Conservation (phyloP, 2,329 filamentous ascomycete species). For the Pseudogymnoascus verrucosus region DNA sequence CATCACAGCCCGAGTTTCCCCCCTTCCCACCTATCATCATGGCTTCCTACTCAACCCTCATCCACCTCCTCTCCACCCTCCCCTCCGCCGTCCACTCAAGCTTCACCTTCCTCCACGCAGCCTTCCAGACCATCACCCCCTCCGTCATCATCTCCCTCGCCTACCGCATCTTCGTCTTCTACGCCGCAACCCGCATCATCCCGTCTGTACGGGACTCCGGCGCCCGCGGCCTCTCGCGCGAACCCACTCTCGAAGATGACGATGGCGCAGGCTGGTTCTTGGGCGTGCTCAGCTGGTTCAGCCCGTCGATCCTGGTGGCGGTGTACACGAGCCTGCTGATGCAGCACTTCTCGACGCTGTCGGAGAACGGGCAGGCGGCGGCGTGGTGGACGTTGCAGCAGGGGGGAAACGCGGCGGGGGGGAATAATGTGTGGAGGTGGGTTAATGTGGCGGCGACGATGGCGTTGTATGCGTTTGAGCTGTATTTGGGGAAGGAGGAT, state of each 20-base stretch:
- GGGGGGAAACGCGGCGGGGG: conserved; percentile 72
- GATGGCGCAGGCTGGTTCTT: conserved; percentile 75
- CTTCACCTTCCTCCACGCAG: conserved; percentile 79
- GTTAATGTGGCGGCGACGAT: conserved; percentile 85
- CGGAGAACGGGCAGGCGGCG: conserved; percentile 52
- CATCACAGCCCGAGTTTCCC: conserved; percentile 72
- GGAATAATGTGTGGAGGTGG: conserved; percentile 76
- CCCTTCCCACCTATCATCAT: conserved; percentile 97
- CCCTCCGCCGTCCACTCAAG: conserved; percentile 76
- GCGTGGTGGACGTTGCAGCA: conserved; percentile 79
- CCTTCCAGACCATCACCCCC: conserved; percentile 90
- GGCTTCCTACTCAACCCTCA: conserved; percentile 89
- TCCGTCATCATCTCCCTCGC: conserved; percentile 92
- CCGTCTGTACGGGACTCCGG: conserved; percentile 85
- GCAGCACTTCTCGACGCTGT: conserved; percentile 83
- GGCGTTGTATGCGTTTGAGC: conserved; percentile 79
- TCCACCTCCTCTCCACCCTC: conserved; percentile 76
- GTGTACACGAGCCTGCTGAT: conserved; percentile 93
- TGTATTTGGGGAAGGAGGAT: conserved; percentile 79
- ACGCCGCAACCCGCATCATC: conserved; percentile 91
- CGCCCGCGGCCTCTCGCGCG: conserved; percentile 72
- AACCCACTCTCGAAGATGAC: conserved; percentile 76
- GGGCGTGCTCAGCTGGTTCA: conserved; percentile 85
- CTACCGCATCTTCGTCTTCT: conserved; percentile 91
- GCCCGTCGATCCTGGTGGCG: conserved; percentile 85